Base-by-base conservation (phyloP, 495 filamentous ascomycete species). In the Eremomyces bilateralis region DNA sequence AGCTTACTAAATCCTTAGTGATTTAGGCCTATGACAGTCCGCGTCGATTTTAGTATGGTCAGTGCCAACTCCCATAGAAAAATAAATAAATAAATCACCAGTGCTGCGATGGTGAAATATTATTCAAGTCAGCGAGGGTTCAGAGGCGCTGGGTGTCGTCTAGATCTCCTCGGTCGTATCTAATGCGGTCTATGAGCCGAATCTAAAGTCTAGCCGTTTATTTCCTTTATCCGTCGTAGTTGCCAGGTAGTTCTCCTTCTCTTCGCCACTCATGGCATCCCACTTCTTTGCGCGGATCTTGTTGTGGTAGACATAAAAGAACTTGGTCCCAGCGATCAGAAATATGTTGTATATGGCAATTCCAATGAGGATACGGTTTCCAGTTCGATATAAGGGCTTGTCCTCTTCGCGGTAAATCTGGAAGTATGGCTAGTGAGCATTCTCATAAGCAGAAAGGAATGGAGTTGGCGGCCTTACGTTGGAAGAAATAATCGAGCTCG, bases 171-270 rank as follows among this genome's bases (percentile, higher is more conserved):
- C n/a, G n/a, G n/a, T n/a, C n/a, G n/a, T n/a, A n/a, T n/a, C n/a
- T n/a, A n/a, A n/a, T n/a, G n/a, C n/a, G n/a, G n/a, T n/a, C n/a
- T n/a, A n/a, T n/a, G n/a, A n/a, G n/a, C n/a, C n/a, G 24, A 69
- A 67, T 24, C 59, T 46, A 47, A 69, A 69, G 40, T 69, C 64
- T 20, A 67, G 50, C 42, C 78, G 60, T 54, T 81, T 82, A 42
- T 75, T 81, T 18, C 79, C 77, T 39, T 62, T 59, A 43, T 79
- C 68, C 6, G 47, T 63, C 17, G 75, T 78, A 2, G 69, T 69
- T 3, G 52, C 54, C 10, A 84, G 51, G 45, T 84, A 88, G 18
- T 60, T 52, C 17, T 67, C 45, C 45, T 61, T 57, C 49, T 83
- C 70, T 12, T 62, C 65, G 13, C 59, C 57, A 11, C 51, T 63